These are phyloP conservation scores for Phytophthora lateralis DNA, from an alignment of 352 stramenopile species.

Conservation along the genomic window DNA sequence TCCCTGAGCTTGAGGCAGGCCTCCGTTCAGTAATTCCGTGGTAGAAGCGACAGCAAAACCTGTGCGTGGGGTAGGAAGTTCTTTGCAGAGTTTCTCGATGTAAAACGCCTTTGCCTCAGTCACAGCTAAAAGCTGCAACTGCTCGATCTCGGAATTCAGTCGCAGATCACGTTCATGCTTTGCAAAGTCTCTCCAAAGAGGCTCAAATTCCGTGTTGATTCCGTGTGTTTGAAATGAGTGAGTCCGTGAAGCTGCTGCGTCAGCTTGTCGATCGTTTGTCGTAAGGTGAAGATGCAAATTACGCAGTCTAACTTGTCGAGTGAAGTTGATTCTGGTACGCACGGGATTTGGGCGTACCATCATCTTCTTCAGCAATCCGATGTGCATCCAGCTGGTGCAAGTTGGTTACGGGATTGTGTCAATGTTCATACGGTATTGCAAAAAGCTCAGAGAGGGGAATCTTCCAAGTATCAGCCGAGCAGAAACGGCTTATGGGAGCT, in stretches of 20 bases:
- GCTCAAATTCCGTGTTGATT: neutral
- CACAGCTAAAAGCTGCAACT: constrained; percentile 15
- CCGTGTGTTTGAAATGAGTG: constrained; percentile 1
- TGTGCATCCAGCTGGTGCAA: too few relatives aligned
- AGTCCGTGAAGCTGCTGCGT: constrained; percentile 10
- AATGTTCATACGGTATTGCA: neutral
- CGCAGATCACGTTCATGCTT: constrained; percentile 16
- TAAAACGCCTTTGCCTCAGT: constrained; percentile 11
- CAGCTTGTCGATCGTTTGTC: constrained; percentile 15
- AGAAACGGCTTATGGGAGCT: neutral
- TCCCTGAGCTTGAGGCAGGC: neutral
- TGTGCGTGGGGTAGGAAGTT: neutral
- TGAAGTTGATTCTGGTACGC: too few relatives aligned
- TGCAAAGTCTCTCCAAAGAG: constrained; percentile 9
- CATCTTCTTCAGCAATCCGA: too few relatives aligned
- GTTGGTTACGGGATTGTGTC: too few relatives aligned
- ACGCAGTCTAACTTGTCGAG: too few relatives aligned
- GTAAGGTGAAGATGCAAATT: neutral
- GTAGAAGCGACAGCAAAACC: neutral
- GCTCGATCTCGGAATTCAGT: constrained; percentile 7
- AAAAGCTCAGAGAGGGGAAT: too few relatives aligned
- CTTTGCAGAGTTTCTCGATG: constrained; percentile 19
- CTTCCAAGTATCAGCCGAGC: neutral
- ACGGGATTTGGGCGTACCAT: too few relatives aligned
- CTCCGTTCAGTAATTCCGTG: neutral